These are phyloP conservation scores for Penicillium sp. DNA, from an alignment of 2,329 filamentous ascomycete genomes.

Conservation along the genomic window DNA sequence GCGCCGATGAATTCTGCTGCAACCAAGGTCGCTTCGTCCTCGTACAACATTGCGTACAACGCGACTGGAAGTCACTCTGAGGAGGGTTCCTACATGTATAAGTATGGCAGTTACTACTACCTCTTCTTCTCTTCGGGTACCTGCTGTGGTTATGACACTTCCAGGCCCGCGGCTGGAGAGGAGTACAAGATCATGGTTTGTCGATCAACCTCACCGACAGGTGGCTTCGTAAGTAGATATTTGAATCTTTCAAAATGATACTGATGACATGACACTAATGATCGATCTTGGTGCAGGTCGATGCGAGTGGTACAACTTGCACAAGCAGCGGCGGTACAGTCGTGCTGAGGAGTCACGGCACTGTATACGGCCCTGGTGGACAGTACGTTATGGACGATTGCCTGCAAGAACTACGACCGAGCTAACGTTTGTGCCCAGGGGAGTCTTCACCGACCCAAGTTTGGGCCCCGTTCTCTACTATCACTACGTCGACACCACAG, in stretches of 20 bases:
- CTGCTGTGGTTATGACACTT: constrained; percentile 65
- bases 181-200: constrained; percentile 73
- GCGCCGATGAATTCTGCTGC: constrained; percentile 55
- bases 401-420: neutral
- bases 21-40: constrained; percentile 38
- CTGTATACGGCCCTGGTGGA: constrained; percentile 69
- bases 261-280: neutral
- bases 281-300: constrained; percentile 43
- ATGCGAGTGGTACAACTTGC: constrained; percentile 61
- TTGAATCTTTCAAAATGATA: neutral
- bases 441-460: constrained; percentile 40
- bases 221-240: constrained; percentile 56
- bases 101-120: constrained; percentile 65
- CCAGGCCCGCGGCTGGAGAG: constrained; percentile 59
- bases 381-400: constrained; percentile 56
- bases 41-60: constrained; percentile 62
- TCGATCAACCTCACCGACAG: constrained; percentile 59
- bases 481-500: constrained; percentile 63
- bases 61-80: constrained; percentile 58
- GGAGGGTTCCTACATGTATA: constrained; percentile 64
- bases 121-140: constrained; percentile 67
- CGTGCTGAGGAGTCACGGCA: constrained; percentile 65
- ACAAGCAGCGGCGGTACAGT: constrained; percentile 64
- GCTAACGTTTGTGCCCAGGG: constrained; percentile 30
- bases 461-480: constrained; percentile 66